A percentile compares a stretch with the other conserved stretches of the same genome.
These are phyloP conservation scores for Phytophthora podocarpi DNA, from an alignment of 352 stramenopile genomes.

Conservation along the genomic window DNA sequence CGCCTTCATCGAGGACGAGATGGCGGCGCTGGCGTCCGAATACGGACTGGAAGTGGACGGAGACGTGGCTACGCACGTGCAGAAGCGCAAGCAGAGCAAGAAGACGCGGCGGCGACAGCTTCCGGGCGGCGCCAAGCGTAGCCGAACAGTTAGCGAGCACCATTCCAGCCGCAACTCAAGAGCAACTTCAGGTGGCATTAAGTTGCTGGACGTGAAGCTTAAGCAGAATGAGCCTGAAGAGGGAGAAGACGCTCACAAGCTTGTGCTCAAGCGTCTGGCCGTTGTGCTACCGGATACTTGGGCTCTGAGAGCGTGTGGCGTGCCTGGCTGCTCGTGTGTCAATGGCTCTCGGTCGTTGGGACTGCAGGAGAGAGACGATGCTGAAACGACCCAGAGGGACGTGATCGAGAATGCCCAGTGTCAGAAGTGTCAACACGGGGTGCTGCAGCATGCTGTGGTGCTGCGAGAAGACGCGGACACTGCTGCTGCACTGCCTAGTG, in stretches of 20 bases:
- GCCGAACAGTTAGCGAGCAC: not conserved
- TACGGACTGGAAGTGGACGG: conserved; percentile 77
- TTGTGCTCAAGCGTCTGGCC: conserved; percentile 45
- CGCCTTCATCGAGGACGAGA: conserved; percentile 88
- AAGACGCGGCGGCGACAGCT: conserved; percentile 24
- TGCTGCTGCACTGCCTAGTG: conserved; percentile 36
- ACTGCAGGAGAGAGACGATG: conserved; percentile 24
- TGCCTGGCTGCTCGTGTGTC: conserved; percentile 66
- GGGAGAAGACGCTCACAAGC: conserved; percentile 43
- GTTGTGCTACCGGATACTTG: conserved; percentile 64
- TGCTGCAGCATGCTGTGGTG: conserved; percentile 67
- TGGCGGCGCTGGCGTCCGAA: conserved; percentile 76
- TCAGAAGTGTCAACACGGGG: conserved; percentile 70
- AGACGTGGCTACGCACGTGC: conserved; percentile 67
- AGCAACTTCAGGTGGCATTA: not conserved
- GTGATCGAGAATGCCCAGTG: conserved; percentile 47
- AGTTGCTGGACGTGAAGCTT: conserved; percentile 14
- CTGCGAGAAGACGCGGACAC: conserved; percentile 41
- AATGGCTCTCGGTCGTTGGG: conserved; percentile 46
- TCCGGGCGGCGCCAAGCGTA: not conserved
- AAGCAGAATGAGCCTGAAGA: conserved; percentile 25
- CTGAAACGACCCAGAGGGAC: conserved; percentile 31
- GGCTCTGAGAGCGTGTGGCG: conserved; percentile 53
- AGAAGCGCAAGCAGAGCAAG: conserved; percentile 63
- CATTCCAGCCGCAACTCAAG: not conserved